These are phyloP conservation scores for Mycena floridula DNA, from an alignment of 768 basidiomycete species.

Conservation along the genomic window DNA sequence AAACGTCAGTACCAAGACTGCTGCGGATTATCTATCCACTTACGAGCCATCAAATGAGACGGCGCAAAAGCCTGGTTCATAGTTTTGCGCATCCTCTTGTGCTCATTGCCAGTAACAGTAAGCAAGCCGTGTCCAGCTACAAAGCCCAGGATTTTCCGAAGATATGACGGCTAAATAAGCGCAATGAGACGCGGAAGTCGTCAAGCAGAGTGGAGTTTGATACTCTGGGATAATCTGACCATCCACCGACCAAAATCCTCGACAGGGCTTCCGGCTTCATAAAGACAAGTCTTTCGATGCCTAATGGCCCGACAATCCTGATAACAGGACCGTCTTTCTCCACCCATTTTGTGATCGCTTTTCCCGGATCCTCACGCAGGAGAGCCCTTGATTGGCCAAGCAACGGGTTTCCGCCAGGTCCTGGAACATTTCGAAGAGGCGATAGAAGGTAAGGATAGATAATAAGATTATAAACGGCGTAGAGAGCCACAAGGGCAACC, in stretches of 20 bases:
- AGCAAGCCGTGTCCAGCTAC: constrained; percentile 40
- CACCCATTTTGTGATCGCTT: constrained; percentile 39
- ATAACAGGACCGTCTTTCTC: constrained; percentile 39
- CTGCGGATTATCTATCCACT: too few relatives aligned
- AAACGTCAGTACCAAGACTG: too few relatives aligned
- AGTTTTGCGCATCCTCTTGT: constrained; percentile 41
- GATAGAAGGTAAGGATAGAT: constrained; percentile 29
- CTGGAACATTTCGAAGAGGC: constrained; percentile 30
- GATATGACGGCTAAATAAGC: constrained; percentile 30
- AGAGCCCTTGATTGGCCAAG: constrained; percentile 33
- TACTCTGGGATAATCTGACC: constrained; percentile 40
- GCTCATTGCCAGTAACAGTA: constrained; percentile 42
- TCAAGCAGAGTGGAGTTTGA: constrained; percentile 4
- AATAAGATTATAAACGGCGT: constrained; percentile 20
- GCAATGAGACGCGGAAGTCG: not conserved
- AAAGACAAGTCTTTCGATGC: constrained; percentile 39
- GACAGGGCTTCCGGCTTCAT: constrained; percentile 37
- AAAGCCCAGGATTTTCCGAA: constrained; percentile 34
- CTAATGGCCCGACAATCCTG: constrained; percentile 37
- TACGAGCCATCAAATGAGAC: constrained; percentile 31
- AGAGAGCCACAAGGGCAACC: too few relatives aligned
- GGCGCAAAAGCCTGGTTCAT: constrained; percentile 50
- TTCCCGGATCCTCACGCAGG: constrained; percentile 32
- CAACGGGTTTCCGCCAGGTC: constrained; percentile 26
- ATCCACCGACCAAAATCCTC: constrained; percentile 36